phyloP scores from a whole-genome alignment of 1,284 basidiomycete species.

The Tremellales sp. region DNA sequence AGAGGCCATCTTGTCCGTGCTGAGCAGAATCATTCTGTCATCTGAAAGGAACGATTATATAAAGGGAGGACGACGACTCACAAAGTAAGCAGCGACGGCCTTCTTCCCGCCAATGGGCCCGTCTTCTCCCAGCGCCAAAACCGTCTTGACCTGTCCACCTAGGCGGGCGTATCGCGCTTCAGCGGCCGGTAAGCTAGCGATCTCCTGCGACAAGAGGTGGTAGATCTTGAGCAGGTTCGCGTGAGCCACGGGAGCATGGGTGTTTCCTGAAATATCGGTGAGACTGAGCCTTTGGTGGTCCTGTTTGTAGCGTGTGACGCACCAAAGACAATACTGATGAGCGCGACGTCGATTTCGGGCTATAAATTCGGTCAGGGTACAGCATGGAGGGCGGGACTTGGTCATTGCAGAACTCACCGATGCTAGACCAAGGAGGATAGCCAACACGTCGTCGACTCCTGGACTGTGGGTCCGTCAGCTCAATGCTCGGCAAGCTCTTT shows the following conservation, averaged over 20 bases:
- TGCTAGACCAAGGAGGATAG: conserved; percentile 52
- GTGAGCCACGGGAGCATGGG: conserved; percentile 54
- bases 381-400: conserved; percentile 19
- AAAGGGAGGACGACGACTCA: conserved; percentile 23
- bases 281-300: background rate
- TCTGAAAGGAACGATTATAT: background rate
- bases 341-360: conserved; percentile 62
- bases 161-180: conserved; percentile 61
- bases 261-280: conserved; percentile 57
- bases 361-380: conserved; percentile 44
- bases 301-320: conserved; percentile 25
- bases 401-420: conserved; percentile 23
- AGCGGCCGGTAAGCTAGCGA: conserved; percentile 59
- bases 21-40: conserved; percentile 12
- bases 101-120: conserved; percentile 71
- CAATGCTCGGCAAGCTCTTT: background rate
- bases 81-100: conserved; percentile 80
- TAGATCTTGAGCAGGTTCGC: conserved; percentile 76
- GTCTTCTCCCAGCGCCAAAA: conserved; percentile 64
- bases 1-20: conserved; percentile 72
- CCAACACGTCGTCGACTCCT: conserved; percentile 86
- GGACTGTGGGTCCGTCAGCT: conserved; percentile 21
- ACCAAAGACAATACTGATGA: conserved; percentile 75
- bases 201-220: conserved; percentile 63
- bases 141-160: conserved; percentile 55